Conservation (phyloP, 441 rosid genomes). For the Adansonia gregorii region DNA sequence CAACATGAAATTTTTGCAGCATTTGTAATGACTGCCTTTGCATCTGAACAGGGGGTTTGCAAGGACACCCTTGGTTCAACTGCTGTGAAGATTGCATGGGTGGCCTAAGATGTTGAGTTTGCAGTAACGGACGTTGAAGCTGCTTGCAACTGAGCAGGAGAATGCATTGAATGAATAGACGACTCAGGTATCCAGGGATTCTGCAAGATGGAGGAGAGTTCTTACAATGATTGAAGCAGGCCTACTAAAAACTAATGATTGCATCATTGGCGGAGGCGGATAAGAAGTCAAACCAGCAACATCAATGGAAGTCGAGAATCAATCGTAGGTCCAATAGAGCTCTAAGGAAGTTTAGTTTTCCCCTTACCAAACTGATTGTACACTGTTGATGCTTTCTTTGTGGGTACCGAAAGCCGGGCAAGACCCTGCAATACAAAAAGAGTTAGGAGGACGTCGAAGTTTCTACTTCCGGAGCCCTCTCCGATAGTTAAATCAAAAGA, state of each 20-base stretch:
- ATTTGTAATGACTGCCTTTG: constrained; percentile 70
- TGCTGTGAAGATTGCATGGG: constrained; percentile 62
- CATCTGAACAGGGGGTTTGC: constrained; percentile 66
- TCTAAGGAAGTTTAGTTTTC: constrained; percentile 61
- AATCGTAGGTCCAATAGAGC: constrained; percentile 46
- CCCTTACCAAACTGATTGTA: constrained; percentile 62
- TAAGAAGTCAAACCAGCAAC: constrained; percentile 63
- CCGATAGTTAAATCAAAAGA: too few species aligned
- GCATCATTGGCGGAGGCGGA: constrained; percentile 66
- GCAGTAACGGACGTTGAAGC: constrained; percentile 80
- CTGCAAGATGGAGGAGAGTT: constrained; percentile 50
- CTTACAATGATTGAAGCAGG: constrained; percentile 61
- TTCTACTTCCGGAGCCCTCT: too few species aligned
- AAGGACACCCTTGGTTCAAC: constrained; percentile 63
- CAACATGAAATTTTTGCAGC: constrained; percentile 69
- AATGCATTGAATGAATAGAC: constrained; percentile 58
- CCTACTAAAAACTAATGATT: constrained; percentile 66
- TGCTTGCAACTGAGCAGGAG: constrained; percentile 67
- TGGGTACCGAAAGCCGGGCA: too few species aligned
- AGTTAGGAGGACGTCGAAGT: too few species aligned
- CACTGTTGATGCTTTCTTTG: too few species aligned
- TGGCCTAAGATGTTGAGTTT: constrained; percentile 82
- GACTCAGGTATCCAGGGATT: constrained; percentile 55
- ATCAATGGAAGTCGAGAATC: constrained; percentile 58
- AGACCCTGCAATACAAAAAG: too few species aligned